A percentile compares a stretch with the other conserved stretches of the same genome.
These are phyloP conservation scores for Neurospora sp. DNA, from an alignment of 495 filamentous ascomycete genomes.

Conservation along the genomic window DNA sequence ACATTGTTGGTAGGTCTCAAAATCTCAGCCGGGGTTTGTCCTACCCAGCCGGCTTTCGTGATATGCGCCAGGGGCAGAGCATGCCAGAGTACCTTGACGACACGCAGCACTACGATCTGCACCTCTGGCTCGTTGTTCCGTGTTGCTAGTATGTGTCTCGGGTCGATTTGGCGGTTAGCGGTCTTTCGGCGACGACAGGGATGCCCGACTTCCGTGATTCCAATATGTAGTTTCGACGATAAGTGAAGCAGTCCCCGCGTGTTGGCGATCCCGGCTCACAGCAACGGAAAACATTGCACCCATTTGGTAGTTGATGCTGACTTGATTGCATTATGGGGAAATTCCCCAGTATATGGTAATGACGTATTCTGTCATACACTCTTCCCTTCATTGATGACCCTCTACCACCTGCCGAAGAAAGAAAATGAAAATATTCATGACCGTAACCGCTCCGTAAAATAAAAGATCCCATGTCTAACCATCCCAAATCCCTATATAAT, in stretches of 20 bases:
- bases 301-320: not conserved
- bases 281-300: not conserved
- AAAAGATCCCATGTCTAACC: not conserved
- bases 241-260: not conserved
- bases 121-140: not conserved
- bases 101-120: not conserved
- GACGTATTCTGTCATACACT: not conserved
- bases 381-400: not conserved
- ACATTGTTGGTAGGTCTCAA: not conserved
- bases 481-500: not conserved
- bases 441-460: not conserved
- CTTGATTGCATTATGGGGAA: constrained; percentile 1
- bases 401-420: not conserved
- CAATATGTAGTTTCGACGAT: not conserved
- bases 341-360: not conserved
- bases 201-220: not conserved
- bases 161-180: not conserved
- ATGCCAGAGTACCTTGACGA: not conserved
- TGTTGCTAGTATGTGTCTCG: not conserved
- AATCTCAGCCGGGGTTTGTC: not conserved
- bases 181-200: not conserved
- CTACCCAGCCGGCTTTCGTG: not conserved
- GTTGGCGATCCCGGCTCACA: not conserved
- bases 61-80: not conserved
- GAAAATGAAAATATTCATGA: not conserved